Evolutionary conservation across 192 early-diverging fungal species (phyloP).

Genomic region (Mortierella hygrophila): DNA sequence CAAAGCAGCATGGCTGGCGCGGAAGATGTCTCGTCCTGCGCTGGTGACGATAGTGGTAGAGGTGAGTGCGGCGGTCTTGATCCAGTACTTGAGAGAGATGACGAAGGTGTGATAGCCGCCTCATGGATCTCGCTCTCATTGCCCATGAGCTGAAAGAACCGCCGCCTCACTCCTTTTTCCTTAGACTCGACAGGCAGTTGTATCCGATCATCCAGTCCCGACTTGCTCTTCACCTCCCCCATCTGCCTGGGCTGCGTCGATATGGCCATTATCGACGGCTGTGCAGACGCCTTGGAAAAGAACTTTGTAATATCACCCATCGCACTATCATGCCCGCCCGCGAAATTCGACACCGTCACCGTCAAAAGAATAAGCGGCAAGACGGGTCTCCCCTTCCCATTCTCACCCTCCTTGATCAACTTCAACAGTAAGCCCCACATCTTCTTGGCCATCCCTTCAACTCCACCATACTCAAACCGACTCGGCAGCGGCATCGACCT

Average conservation of each 20-base stretch:
- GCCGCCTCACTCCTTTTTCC: background rate
- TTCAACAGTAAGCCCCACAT: slow-evolving; percentile 33
- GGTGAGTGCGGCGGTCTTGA: background rate
- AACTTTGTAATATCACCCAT: slow-evolving; percentile 55
- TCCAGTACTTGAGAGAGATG: background rate
- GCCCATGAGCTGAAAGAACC: background rate
- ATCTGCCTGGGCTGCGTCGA: background rate
- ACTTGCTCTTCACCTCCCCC: background rate
- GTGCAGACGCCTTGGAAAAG: slow-evolving; percentile 37
- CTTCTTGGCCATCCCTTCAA: slow-evolving; percentile 38
- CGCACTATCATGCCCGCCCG: slow-evolving; percentile 19
- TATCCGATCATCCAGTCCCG: slow-evolving; percentile 3
- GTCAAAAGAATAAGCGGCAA: slow-evolving; percentile 36
- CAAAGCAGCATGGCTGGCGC: slow-evolving; percentile 15
- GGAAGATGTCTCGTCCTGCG: background rate
- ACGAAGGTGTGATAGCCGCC: background rate
- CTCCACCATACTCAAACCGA: slow-evolving; percentile 50
- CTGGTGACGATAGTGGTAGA: background rate
- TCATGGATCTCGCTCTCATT: background rate
- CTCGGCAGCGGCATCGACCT: slow-evolving; percentile 45
- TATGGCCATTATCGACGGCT: background rate
- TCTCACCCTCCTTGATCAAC: slow-evolving; percentile 41
- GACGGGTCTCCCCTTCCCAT: slow-evolving; percentile 29
- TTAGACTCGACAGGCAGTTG: background rate
- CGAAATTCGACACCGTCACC: slow-evolving; percentile 48